Percentiles rank a stretch among this genome's conserved stretches.
These are phyloP conservation scores for Apiospora marii DNA, from an alignment of 2,329 filamentous ascomycete species.

Conservation along the genomic window DNA sequence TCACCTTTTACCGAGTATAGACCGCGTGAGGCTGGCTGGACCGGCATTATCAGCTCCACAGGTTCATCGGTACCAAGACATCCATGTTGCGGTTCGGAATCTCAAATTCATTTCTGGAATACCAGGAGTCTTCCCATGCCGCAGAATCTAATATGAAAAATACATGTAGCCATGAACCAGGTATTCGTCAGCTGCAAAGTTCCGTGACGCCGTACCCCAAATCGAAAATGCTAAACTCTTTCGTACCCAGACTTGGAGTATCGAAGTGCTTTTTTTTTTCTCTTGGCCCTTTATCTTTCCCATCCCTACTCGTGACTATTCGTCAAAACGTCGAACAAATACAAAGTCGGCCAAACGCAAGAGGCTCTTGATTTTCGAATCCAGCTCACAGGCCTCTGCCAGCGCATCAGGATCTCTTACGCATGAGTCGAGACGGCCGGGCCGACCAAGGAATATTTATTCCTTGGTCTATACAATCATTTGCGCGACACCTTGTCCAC, in stretches of 20 bases:
- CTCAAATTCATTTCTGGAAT: background rate
- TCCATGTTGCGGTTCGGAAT: background rate
- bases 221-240: conserved; percentile 17
- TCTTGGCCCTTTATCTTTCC: background rate
- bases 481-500: conserved; percentile 91
- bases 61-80: background rate
- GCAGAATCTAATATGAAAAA: background rate
- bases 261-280: background rate
- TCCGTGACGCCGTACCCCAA: conserved; percentile 17
- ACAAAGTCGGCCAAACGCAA: background rate
- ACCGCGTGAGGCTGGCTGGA: background rate
- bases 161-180: conserved; percentile 8
- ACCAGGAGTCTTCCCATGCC: conserved; percentile 2
- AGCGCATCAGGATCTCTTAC: background rate
- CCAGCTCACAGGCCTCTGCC: conserved; percentile 5
- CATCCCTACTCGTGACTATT: conserved; percentile 4
- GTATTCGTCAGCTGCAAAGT: conserved; percentile 16
- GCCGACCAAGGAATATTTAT: background rate
- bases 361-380: background rate
- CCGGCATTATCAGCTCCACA: background rate
- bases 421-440: background rate
- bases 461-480: conserved; percentile 82
- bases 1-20: background rate
- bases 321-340: conserved; percentile 10
- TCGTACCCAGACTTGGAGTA: background rate